Conservation (phyloP, 2,329 filamentous ascomycete species). For the Pseudogymnoascus sp. region DNA sequence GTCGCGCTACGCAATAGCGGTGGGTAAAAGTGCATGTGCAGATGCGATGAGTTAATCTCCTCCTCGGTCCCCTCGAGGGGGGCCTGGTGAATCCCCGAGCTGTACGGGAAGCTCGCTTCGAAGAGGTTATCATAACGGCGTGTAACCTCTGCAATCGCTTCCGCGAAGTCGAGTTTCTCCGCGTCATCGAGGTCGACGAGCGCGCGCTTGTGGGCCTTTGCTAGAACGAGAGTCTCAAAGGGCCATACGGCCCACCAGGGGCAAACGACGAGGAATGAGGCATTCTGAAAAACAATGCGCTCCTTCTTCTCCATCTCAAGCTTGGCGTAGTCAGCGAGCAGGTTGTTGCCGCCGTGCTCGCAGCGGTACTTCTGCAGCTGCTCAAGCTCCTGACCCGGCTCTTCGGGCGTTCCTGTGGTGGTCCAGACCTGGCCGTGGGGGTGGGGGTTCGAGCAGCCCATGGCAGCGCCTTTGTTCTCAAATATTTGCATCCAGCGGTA, state of each 20-base stretch:
- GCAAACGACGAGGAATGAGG: slow-evolving; percentile 74
- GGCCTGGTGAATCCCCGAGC: slow-evolving; percentile 92
- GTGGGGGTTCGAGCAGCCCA: slow-evolving; percentile 98
- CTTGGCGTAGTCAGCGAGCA: slow-evolving; percentile 79
- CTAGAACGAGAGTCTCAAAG: slow-evolving; percentile 85
- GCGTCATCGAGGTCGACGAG: slow-evolving; percentile 69
- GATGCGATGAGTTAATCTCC: slow-evolving; percentile 78
- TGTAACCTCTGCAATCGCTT: slow-evolving; percentile 79
- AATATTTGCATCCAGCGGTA: slow-evolving; percentile 99
- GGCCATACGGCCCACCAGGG: slow-evolving; percentile 99
- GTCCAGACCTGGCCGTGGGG: slow-evolving; percentile 97
- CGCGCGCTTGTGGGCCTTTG: slow-evolving; percentile 74
- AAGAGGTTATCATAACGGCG: slow-evolving; percentile 94
- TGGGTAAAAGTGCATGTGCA: slow-evolving; percentile 98
- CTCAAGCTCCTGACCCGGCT: slow-evolving; percentile 69
- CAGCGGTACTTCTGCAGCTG: slow-evolving; percentile 71
- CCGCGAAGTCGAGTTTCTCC: slow-evolving; percentile 68
- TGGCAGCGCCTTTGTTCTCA: slow-evolving; percentile 94
- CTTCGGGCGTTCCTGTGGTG: slow-evolving; percentile 82
- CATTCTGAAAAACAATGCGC: slow-evolving; percentile 82
- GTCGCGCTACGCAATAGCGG: slow-evolving; percentile 86
- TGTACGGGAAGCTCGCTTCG: slow-evolving; percentile 94
- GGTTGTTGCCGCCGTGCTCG: slow-evolving; percentile 62
- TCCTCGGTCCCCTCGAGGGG: slow-evolving; percentile 73
- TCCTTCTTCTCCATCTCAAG: slow-evolving; percentile 76